Evolutionary conservation across 1,284 basidiomycete species (phyloP).

Genomic region (Pseudozyma sp.): DNA sequence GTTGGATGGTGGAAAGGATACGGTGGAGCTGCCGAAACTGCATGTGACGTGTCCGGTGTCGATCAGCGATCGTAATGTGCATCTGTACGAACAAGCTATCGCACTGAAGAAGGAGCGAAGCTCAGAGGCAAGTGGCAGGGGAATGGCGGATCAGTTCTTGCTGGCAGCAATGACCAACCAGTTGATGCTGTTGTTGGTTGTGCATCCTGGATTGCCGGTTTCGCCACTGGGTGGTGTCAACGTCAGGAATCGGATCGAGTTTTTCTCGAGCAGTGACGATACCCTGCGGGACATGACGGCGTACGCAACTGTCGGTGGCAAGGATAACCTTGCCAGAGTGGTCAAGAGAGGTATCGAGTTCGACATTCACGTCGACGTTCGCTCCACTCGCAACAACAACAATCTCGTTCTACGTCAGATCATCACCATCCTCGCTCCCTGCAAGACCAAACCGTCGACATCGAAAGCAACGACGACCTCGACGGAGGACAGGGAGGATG

Average conservation of each 20-base stretch:
- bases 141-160: constrained; percentile 9
- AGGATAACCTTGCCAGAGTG: constrained; percentile 8
- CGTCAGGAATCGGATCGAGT: constrained; percentile 30
- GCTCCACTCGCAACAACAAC: background rate
- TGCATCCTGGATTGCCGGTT: constrained; percentile 28
- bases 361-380: constrained; percentile 31
- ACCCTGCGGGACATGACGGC: constrained; percentile 1
- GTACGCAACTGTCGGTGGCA: constrained; percentile 21
- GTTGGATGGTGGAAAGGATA: constrained; percentile 1
- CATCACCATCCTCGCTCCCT: constrained; percentile 25
- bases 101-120: background rate
- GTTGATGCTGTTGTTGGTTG: constrained; percentile 34
- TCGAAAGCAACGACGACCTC: background rate
- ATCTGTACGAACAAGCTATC: constrained; percentile 7
- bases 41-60: constrained; percentile 18
- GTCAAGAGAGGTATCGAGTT: constrained; percentile 25
- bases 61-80: background rate
- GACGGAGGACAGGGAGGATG: too few species aligned
- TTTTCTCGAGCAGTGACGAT: background rate
- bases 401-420: constrained; percentile 16
- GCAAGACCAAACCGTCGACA: constrained; percentile 5
- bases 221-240: constrained; percentile 31
- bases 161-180: constrained; percentile 30
- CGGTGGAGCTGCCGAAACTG: constrained; percentile 15
- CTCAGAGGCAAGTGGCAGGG: background rate